Evolutionary conservation across 2,329 filamentous ascomycete species (phyloP).

Genomic region (Stagonosporopsis rhizophila): DNA sequence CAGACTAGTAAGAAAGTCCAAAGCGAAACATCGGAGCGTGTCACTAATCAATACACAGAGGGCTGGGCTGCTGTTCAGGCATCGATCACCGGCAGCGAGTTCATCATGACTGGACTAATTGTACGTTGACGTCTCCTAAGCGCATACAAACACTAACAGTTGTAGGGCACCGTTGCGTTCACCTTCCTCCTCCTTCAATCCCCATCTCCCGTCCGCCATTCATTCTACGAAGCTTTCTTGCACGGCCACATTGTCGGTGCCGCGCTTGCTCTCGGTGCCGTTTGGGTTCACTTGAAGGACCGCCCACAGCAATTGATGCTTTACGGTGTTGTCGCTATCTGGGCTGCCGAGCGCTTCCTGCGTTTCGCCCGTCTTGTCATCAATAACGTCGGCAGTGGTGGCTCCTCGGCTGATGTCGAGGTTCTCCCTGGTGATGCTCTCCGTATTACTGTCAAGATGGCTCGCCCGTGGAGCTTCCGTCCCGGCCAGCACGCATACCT

Average conservation of each 20-base stretch:
- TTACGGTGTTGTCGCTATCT: constrained; percentile 69
- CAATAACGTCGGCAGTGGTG: constrained; percentile 70
- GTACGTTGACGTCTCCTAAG: constrained; percentile 57
- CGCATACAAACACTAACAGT: not conserved
- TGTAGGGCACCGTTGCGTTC: constrained; percentile 65
- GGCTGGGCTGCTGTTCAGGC: constrained; percentile 59
- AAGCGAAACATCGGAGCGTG: not conserved
- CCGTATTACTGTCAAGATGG: constrained; percentile 75
- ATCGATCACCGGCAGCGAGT: constrained; percentile 52
- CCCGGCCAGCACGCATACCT: constrained; percentile 82
- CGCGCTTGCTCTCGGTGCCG: constrained; percentile 64
- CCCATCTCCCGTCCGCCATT: constrained; percentile 73
- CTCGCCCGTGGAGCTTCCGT: constrained; percentile 76
- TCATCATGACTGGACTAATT: constrained; percentile 69
- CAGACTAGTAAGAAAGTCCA: constrained; percentile 38
- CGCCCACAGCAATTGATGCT: constrained; percentile 67
- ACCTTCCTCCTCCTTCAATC: constrained; percentile 72
- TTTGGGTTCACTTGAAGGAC: constrained; percentile 70
- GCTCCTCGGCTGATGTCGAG: constrained; percentile 74
- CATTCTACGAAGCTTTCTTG: constrained; percentile 82
- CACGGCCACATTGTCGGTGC: constrained; percentile 72
- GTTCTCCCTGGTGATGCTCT: constrained; percentile 78
- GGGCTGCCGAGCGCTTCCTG: constrained; percentile 68
- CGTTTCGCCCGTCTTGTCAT: constrained; percentile 68
- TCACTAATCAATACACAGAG: constrained; percentile 38